phyloP scores from a whole-genome alignment of 1,284 basidiomycete genomes.

The Pseudozyma flocculosa region DNA sequence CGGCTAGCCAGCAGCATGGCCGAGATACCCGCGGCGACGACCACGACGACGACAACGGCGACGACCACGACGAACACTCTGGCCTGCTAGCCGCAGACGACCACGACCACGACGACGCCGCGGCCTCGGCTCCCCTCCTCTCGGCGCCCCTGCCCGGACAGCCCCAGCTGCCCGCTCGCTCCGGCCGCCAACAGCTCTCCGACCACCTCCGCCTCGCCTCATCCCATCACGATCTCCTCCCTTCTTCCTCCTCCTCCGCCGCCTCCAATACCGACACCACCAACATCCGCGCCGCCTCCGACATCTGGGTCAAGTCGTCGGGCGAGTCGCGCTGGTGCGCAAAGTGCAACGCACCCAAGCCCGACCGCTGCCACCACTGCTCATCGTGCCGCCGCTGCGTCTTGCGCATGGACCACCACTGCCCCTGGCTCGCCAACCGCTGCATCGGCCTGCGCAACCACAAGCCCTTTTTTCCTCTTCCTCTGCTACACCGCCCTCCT shows the following conservation, averaged over 20 bases:
- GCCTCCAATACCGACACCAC: slow-evolving; percentile 12
- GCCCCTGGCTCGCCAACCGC: slow-evolving; percentile 62
- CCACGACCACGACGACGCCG: slow-evolving; percentile 4
- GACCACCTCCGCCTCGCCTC: slow-evolving; percentile 16
- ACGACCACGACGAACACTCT: slow-evolving; percentile 9
- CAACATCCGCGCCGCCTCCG: slow-evolving; percentile 4
- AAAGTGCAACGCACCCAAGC: slow-evolving; percentile 50
- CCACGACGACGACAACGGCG: slow-evolving; percentile 7
- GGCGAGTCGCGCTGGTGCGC: slow-evolving; percentile 47
- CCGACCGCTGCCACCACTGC: slow-evolving; percentile 55
- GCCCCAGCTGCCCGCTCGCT: slow-evolving; percentile 34
- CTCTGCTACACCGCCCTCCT: slow-evolving; percentile 51
- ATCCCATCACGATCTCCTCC: background rate
- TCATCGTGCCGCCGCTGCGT: slow-evolving; percentile 43
- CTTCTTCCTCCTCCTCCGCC: background rate
- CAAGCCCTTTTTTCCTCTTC: slow-evolving; percentile 58
- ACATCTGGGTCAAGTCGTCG: slow-evolving; percentile 46
- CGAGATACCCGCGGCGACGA: too few relatives aligned
- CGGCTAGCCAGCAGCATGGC: too few relatives aligned
- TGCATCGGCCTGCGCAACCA: slow-evolving; percentile 58
- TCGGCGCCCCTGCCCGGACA: slow-evolving; percentile 32
- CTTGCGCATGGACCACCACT: slow-evolving; percentile 62
- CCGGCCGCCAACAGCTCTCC: slow-evolving; percentile 34
- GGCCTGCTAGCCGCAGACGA: slow-evolving; percentile 7
- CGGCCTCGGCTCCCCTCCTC: slow-evolving; percentile 20